These are phyloP conservation scores for Penicillium oxalicum DNA, from an alignment of 2,329 filamentous ascomycete species.

Conservation along the genomic window DNA sequence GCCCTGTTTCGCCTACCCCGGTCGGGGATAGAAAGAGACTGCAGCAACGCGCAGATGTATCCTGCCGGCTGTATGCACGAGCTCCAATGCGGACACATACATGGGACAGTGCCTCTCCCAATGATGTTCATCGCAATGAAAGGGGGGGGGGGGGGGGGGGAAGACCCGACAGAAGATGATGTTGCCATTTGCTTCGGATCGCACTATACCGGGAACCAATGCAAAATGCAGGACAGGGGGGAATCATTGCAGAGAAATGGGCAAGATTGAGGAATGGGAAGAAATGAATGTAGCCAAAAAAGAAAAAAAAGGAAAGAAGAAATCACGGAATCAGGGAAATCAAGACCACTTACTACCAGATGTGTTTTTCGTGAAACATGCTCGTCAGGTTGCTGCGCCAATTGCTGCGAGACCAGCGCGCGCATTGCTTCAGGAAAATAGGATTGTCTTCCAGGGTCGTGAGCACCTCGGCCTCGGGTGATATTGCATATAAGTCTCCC, in stretches of 20 bases:
- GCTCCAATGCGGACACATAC: too few species aligned
- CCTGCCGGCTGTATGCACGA: background rate
- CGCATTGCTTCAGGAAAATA: slow-evolving; percentile 89
- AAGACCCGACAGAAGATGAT: too few species aligned
- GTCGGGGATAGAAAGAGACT: background rate
- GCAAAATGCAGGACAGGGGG: too few species aligned
- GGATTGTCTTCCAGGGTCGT: slow-evolving; percentile 85
- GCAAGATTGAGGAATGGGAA: too few species aligned
- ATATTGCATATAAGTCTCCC: slow-evolving; percentile 95
- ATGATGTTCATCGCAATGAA: background rate
- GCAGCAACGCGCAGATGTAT: background rate
- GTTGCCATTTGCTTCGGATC: too few species aligned
- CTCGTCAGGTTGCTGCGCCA: slow-evolving; percentile 96
- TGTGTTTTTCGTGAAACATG: slow-evolving; percentile 72
- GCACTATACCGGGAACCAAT: too few species aligned
- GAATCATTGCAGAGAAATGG: too few species aligned
- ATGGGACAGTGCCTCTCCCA: too few species aligned
- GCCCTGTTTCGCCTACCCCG: background rate
- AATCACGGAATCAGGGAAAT: background rate
- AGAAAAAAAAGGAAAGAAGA: slow-evolving; percentile 7
- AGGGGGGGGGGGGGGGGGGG: too few species aligned
- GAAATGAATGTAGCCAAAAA: too few species aligned
- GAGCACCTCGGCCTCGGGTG: slow-evolving; percentile 83
- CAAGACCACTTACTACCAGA: slow-evolving; percentile 68
- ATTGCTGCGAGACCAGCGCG: slow-evolving; percentile 93